Base-by-base conservation (phyloP, 2,329 filamentous ascomycete genomes). In the Nemania sp. region DNA sequence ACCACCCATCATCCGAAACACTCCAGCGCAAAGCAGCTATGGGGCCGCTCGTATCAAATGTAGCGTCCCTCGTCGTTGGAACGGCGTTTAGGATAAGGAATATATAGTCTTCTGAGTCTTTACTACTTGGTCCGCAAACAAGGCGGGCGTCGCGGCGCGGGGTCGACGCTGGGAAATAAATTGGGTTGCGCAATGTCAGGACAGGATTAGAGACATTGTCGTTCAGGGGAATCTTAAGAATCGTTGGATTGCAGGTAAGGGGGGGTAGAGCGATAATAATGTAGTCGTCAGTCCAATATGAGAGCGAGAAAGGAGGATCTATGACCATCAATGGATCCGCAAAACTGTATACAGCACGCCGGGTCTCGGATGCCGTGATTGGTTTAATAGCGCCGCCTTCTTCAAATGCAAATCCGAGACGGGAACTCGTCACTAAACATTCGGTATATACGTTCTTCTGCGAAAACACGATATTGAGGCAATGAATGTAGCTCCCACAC, bases 161-260 rank as follows among this genome's bases (percentile, higher is more conserved):
- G 0, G 67, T 69, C 0, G 67, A 66, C 7, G 58, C 47, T 15
- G 67, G 67, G 49, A 69, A 69, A 20, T 63, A 69, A 18, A 69
- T 53, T 3, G 47, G 54, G 18, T 59, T 56, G 24, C 54, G 58
- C 10, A 69, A 8, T 18, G 67, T 69, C 8, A 38, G 49, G 38
- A 69, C 45, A 1, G 64, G 13, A 7, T 43, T 20, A 4, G 32
- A 55, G 18, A 10, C 20, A 22, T 41, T 35, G 35, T 38, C 5
- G 26, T 63, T 29, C 26, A 69, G 54, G 2, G 53, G n/a, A 5
- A 69, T 59, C 41, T 69, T 69, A 13, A 69, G 57, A 13, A 69
- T 67, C 49, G 63, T 66, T 1, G 67, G 63, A n/a, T 60, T 53
- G 49, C 67, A 69, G 35, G 63, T 69, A 22, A 69, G 58, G 0